These are phyloP conservation scores for Bothriochloa decipiens DNA, from an alignment of 176 grass and related monocot species.

Conservation along the genomic window DNA sequence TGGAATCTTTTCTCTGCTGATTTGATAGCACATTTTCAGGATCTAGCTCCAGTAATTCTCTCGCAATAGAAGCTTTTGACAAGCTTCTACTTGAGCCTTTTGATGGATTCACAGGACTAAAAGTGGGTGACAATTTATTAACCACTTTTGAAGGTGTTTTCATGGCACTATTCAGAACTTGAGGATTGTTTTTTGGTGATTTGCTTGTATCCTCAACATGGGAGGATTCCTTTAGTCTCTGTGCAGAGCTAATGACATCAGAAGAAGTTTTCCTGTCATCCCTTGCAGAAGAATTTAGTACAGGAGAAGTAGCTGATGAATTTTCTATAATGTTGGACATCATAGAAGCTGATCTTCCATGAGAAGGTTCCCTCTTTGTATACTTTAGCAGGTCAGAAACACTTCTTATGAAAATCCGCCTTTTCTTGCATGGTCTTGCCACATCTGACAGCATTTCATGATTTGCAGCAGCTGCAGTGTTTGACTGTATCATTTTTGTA, in stretches of 20 bases:
- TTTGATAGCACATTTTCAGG: slow-evolving; percentile 37
- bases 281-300: slow-evolving; percentile 46
- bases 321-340: slow-evolving; percentile 48
- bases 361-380: slow-evolving; percentile 49
- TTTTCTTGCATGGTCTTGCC: slow-evolving; percentile 51
- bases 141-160: slow-evolving; percentile 51
- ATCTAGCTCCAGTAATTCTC: slow-evolving; percentile 66
- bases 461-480: slow-evolving; percentile 22
- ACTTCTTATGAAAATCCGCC: slow-evolving; percentile 63
- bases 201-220: slow-evolving; percentile 39
- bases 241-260: slow-evolving; percentile 38
- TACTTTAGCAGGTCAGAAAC: slow-evolving; percentile 58
- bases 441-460: slow-evolving; percentile 44
- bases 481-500: slow-evolving; percentile 42
- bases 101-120: slow-evolving; percentile 59
- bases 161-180: slow-evolving; percentile 23
- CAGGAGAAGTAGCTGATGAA: slow-evolving; percentile 45
- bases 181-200: slow-evolving; percentile 33
- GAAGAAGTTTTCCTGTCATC: slow-evolving; percentile 46
- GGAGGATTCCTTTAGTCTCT: slow-evolving; percentile 20
- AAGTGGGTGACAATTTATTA: slow-evolving; percentile 69
- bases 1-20: slow-evolving; percentile 50
- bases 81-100: slow-evolving; percentile 54
- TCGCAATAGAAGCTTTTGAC: slow-evolving; percentile 51
- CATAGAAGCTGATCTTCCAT: slow-evolving; percentile 44